Evolutionary conservation across 2,329 filamentous ascomycete species (phyloP).

Genomic region (Westerdykella aurantiaca): DNA sequence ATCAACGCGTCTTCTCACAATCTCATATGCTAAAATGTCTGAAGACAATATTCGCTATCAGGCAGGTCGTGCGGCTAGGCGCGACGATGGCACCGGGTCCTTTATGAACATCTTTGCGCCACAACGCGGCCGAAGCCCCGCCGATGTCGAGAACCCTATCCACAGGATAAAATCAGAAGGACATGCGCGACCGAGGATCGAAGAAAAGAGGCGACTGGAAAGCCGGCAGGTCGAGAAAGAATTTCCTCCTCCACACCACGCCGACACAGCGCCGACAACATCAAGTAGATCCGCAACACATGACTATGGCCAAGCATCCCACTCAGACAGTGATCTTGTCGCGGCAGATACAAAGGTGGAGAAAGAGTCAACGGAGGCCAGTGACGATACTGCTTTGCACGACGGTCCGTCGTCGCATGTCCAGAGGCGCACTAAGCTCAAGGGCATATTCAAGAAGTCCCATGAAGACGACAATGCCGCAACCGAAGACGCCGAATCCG

Average conservation of each 20-base stretch:
- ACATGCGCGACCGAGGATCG: constrained; percentile 15
- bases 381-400: constrained; percentile 18
- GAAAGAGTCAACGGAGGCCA: constrained; percentile 17
- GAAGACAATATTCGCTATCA: constrained; percentile 7
- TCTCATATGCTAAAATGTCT: not conserved
- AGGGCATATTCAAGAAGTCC: constrained; percentile 26
- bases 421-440: constrained; percentile 21
- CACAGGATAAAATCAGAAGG: constrained; percentile 22
- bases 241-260: constrained; percentile 23
- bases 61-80: constrained; percentile 33
- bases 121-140: constrained; percentile 18
- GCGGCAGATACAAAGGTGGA: constrained; percentile 7
- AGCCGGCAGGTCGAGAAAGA: constrained; percentile 24
- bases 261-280: constrained; percentile 23
- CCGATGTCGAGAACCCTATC: constrained; percentile 27
- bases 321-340: constrained; percentile 1
- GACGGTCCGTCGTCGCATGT: constrained; percentile 14
- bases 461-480: constrained; percentile 12
- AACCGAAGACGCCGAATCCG: constrained; percentile 14
- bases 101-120: constrained; percentile 33
- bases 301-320: not conserved
- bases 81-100: constrained; percentile 15
- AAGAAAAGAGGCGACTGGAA: constrained; percentile 22
- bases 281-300: constrained; percentile 14
- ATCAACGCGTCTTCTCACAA: too few relatives aligned